Evolutionary conservation across 495 filamentous ascomycete genomes (phyloP), one percentile per base, ranked within the genome.

Genomic region (Thozetella sp.): DNA sequence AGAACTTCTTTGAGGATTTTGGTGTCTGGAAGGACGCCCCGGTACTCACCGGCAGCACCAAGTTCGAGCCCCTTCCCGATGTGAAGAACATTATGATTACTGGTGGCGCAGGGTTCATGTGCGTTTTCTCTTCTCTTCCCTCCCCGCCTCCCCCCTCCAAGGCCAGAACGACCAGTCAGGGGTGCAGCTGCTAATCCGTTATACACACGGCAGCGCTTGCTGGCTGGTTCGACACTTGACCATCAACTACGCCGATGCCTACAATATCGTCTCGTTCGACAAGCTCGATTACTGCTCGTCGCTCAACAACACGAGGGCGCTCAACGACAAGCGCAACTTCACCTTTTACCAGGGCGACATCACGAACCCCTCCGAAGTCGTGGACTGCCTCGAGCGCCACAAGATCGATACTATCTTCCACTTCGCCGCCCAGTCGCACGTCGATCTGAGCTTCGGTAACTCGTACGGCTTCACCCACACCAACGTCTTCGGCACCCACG

Each of bases 231-330:
- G 89, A 48, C 88, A 91, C 69, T 76, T 92, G 57, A 82, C 82
- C 20, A 68, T 88, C 46, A 86, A 83, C 13, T 92, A 92, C 62
- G 79, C 85, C 0, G 65, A 86, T 50, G 78, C 82, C 66, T 93
- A 93, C 77, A 89, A 87, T 57, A 82, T 92, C 58, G 71, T 93
- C 40, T 90, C 86, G 17, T 90, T 91, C 63, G 90, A 93, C 72
- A 92, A 90, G 71, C 77, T 93, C 48, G 88, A 91, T 66, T 88
- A 89, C 72, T 89, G 86, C 70, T 78, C 89, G 15, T 89, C 87
- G 11, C 73, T 90, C 63, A 86, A 89, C 72, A 93, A 93, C 72
- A 88, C 87, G 13, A 75, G 82, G 3, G 72, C 73, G 27, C 78
- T 93, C 23, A 76, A 88, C 59, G 76, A 75, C 56, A 75, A 75